A percentile compares a stretch with the other conserved stretches of the same genome.
Evolutionary conservation across 805 yeast genomes (phyloP).

Genomic region (Wickerhamomyces kurtzmanii): DNA sequence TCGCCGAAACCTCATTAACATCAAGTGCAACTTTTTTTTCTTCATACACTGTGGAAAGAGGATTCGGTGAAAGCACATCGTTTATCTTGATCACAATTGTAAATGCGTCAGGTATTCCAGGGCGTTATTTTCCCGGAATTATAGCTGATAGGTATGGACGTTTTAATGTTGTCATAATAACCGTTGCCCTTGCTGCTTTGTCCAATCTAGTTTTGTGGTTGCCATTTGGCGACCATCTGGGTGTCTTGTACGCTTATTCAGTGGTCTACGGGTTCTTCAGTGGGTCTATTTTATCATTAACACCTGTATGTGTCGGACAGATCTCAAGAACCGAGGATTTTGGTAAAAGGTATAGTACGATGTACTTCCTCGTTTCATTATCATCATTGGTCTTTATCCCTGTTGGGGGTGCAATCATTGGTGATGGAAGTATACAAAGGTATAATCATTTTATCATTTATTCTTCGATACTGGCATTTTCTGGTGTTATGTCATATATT

Average conservation of each 20-base stretch:
- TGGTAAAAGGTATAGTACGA: constrained; percentile 46
- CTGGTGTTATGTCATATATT: constrained; percentile 27
- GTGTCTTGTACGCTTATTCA: constrained; percentile 33
- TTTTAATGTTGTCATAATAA: constrained; percentile 37
- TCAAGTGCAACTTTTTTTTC: constrained; percentile 40
- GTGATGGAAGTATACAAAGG: constrained; percentile 17
- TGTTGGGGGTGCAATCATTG: constrained; percentile 37
- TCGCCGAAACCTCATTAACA: constrained; percentile 37
- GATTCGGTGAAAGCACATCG: constrained; percentile 31
- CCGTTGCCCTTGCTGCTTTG: constrained; percentile 22
- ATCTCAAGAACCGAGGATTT: constrained; percentile 45
- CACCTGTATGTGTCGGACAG: constrained; percentile 52
- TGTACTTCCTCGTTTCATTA: constrained; percentile 48
- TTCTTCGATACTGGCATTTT: constrained; percentile 28
- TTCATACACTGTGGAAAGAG: constrained; percentile 40
- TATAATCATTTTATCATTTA: constrained; percentile 35
- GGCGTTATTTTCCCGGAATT: constrained; percentile 34
- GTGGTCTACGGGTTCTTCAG: constrained; percentile 44
- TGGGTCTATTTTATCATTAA: constrained; percentile 44
- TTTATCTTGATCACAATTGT: constrained; percentile 37
- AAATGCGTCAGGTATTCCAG: constrained; percentile 35
- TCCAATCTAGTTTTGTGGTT: constrained; percentile 29
- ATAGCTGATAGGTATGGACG: constrained; percentile 38
- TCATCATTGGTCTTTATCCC: constrained; percentile 38
- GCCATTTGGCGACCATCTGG: constrained; percentile 26